phyloP scores from a whole-genome alignment of 192 early-diverging fungal genomes.

The Coemansia sp. region DNA sequence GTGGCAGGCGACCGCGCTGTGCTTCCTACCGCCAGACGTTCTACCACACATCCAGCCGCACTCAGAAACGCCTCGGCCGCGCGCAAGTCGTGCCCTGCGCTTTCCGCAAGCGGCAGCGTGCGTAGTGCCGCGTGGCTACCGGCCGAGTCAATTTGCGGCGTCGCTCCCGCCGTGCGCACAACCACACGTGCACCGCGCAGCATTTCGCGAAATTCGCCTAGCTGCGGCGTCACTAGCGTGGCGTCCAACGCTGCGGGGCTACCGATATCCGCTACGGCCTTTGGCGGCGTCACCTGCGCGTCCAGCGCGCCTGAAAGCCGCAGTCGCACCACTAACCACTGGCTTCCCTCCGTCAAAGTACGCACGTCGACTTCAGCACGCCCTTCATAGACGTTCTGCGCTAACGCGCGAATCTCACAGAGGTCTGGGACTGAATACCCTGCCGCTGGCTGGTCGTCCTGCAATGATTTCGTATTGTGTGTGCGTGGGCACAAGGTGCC shows the following conservation, averaged over 20 bases:
- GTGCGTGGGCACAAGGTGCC: neutral
- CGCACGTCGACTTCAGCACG: neutral
- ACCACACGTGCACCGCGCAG: constrained; percentile 35
- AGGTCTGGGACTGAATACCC: constrained; percentile 5
- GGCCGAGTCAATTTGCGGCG: neutral
- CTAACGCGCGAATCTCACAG: neutral
- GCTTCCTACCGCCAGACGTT: constrained; percentile 15
- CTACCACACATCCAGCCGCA: constrained; percentile 29
- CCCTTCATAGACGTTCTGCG: neutral
- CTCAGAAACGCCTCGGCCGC: constrained; percentile 24
- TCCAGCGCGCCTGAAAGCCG: constrained; percentile 10
- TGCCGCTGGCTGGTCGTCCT: constrained; percentile 13
- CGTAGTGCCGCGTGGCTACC: neutral
- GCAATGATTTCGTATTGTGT: neutral
- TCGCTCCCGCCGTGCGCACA: constrained; percentile 12
- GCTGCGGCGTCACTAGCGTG: constrained; percentile 14
- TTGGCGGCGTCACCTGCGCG: neutral
- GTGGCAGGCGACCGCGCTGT: constrained; percentile 19
- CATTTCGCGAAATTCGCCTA: constrained; percentile 41
- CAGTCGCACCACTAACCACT: constrained; percentile 35
- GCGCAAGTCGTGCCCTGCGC: constrained; percentile 2
- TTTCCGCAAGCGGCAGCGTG: neutral
- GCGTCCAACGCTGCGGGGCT: constrained; percentile 20
- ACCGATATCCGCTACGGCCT: constrained; percentile 17
- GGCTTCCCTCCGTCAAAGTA: neutral